These are phyloP conservation scores for Nicotiana paniculata DNA, from an alignment of 257 asterid species.

Conservation along the genomic window DNA sequence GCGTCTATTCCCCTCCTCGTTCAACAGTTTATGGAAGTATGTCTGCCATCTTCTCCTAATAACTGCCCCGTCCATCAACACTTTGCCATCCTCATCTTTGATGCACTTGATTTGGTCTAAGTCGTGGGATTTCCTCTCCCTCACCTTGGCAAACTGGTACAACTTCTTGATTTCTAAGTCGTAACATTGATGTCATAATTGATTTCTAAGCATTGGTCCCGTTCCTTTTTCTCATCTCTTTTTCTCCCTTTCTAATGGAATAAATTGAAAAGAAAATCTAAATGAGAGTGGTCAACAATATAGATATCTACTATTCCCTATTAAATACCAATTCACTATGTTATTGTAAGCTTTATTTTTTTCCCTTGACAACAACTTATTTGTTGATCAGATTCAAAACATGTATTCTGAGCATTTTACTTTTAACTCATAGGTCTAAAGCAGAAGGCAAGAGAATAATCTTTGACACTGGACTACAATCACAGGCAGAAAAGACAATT, in stretches of 20 bases:
- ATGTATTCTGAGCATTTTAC: neutral
- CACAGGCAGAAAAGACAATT: neutral
- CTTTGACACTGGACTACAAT: neutral
- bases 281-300: neutral
- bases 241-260: neutral
- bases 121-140: too few species aligned
- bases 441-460: neutral
- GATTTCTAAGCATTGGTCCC: neutral
- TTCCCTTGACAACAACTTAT: neutral
- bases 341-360: neutral
- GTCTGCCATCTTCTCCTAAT: too few species aligned
- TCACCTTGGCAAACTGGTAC: too few species aligned
- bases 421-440: neutral
- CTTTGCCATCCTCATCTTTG: too few species aligned
- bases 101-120: too few species aligned
- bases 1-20: too few species aligned
- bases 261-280: neutral
- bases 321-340: neutral
- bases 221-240: neutral
- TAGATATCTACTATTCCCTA: too few species aligned
- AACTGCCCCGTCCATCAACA: too few species aligned
- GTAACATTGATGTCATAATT: too few species aligned
- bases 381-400: neutral
- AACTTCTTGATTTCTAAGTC: too few species aligned
- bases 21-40: too few species aligned